These are phyloP conservation scores for Nematocida sp. DNA, from an alignment of 371 early-diverging fungal genomes.

Conservation along the genomic window DNA sequence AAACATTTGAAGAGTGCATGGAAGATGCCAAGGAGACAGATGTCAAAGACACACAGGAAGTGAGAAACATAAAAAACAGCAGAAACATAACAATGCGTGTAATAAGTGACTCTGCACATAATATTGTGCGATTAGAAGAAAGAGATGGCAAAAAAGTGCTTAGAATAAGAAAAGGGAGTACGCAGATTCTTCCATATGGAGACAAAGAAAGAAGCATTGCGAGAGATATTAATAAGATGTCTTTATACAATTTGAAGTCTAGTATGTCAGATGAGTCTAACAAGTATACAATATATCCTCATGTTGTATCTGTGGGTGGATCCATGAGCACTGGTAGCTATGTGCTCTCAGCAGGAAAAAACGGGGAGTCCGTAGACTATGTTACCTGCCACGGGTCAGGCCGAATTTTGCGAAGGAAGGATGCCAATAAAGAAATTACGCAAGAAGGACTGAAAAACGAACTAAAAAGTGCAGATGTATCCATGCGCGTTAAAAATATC, in stretches of 20 bases:
- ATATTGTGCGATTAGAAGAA: slow-evolving; percentile 59
- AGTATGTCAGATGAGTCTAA: neutral
- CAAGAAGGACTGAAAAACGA: slow-evolving; percentile 43
- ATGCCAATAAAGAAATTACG: slow-evolving; percentile 49
- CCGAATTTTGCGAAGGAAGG: slow-evolving; percentile 62
- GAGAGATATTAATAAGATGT: slow-evolving; percentile 16
- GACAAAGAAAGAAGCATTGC: slow-evolving; percentile 21
- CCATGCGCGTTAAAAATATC: slow-evolving; percentile 38
- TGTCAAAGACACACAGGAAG: neutral
- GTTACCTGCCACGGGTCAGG: slow-evolving; percentile 70
- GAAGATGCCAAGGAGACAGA: neutral
- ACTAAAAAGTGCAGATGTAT: slow-evolving; percentile 56
- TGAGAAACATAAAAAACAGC: neutral
- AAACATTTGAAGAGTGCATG: slow-evolving; percentile 10
- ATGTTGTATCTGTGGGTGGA: slow-evolving; percentile 67
- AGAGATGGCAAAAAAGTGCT: slow-evolving; percentile 46
- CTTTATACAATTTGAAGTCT: slow-evolving; percentile 27
- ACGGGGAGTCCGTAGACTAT: slow-evolving; percentile 44
- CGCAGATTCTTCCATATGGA: slow-evolving; percentile 48
- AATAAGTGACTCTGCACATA: slow-evolving; percentile 70
- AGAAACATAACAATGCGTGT: slow-evolving; percentile 15
- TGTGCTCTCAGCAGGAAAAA: slow-evolving; percentile 59
- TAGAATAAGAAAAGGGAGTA: slow-evolving; percentile 69
- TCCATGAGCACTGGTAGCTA: slow-evolving; percentile 70
- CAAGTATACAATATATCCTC: neutral